Evolutionary conservation across 2,329 filamentous ascomycete genomes (phyloP).

Genomic region (Diaporthe sp.): DNA sequence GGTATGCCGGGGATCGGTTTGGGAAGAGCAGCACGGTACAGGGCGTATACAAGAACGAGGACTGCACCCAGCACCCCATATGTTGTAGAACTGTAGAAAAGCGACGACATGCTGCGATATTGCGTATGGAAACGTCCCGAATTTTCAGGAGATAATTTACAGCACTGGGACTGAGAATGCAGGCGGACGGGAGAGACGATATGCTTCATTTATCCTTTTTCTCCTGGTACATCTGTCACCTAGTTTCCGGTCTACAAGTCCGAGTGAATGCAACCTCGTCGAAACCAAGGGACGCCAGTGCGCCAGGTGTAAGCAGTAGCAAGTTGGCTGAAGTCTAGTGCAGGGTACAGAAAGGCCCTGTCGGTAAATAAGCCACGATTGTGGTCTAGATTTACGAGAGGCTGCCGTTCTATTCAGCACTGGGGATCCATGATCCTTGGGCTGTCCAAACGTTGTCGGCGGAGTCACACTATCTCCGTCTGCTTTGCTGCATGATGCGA

Average conservation of each 20-base stretch:
- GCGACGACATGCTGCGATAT: not conserved
- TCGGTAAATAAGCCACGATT: not conserved
- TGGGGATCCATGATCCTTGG: not conserved
- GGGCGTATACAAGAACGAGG: not conserved
- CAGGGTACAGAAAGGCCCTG: slow-evolving; percentile 1
- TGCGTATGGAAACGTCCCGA: not conserved
- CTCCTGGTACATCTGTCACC: not conserved
- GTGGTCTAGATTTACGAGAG: not conserved
- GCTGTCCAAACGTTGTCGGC: not conserved
- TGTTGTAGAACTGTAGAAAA: slow-evolving; percentile 1
- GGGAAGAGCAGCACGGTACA: slow-evolving; percentile 40
- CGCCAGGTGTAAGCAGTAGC: slow-evolving; percentile 1
- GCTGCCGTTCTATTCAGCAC: not conserved
- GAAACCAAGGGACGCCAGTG: not conserved
- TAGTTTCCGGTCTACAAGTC: not conserved
- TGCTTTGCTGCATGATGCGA: not conserved
- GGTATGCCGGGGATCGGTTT: slow-evolving; percentile 42
- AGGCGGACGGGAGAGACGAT: not conserved
- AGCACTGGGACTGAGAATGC: not conserved
- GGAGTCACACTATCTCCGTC: not conserved
- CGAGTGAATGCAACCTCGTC: not conserved
- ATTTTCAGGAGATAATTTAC: not conserved
- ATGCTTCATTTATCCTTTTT: not conserved
- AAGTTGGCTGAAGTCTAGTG: not conserved
- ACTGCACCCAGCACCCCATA: not conserved